Percentiles rank a stretch among this genome's conserved stretches.
These are phyloP conservation scores for Clarireedia monteithiana DNA, from an alignment of 2,329 filamentous ascomycete genomes.

Conservation along the genomic window DNA sequence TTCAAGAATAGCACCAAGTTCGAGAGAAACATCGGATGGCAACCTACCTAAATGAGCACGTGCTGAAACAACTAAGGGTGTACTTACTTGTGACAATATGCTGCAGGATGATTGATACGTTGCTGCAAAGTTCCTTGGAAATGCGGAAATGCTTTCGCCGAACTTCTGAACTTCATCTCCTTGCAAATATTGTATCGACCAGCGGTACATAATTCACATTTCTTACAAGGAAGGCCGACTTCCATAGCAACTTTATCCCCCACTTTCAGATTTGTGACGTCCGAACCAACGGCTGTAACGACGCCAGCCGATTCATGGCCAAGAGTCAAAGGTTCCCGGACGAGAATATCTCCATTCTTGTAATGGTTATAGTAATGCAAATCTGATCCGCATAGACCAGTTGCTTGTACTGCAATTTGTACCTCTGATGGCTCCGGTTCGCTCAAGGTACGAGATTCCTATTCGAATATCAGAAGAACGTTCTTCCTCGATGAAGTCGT, in stretches of 20 bases:
- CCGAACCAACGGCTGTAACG: conserved; percentile 71
- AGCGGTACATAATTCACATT: conserved; percentile 81
- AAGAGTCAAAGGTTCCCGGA: conserved; percentile 78
- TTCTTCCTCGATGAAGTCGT: not conserved
- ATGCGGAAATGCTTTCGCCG: conserved; percentile 30
- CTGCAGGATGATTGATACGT: conserved; percentile 79
- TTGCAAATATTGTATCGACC: conserved; percentile 95
- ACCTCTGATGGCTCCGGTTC: conserved; percentile 49
- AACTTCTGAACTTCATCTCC: conserved; percentile 32
- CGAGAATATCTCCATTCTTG: conserved; percentile 92
- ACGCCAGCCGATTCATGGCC: conserved; percentile 89
- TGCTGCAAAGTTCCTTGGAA: conserved; percentile 30
- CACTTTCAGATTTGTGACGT: conserved; percentile 66
- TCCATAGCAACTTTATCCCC: conserved; percentile 92
- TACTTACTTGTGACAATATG: conserved; percentile 78
- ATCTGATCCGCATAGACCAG: conserved; percentile 94
- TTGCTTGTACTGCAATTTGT: conserved; percentile 81
- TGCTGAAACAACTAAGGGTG: not conserved
- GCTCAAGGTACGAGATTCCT: conserved; percentile 26
- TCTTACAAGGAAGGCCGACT: conserved; percentile 84
- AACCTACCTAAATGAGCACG: conserved; percentile 19
- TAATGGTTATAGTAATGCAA: conserved; percentile 97
- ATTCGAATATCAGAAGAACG: not conserved
- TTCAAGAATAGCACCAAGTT: conserved; percentile 85
- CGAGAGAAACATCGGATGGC: conserved; percentile 69